These are phyloP conservation scores for Panicum hallii DNA, from an alignment of 202 grass and related monocot genomes.

Conservation along the genomic window DNA sequence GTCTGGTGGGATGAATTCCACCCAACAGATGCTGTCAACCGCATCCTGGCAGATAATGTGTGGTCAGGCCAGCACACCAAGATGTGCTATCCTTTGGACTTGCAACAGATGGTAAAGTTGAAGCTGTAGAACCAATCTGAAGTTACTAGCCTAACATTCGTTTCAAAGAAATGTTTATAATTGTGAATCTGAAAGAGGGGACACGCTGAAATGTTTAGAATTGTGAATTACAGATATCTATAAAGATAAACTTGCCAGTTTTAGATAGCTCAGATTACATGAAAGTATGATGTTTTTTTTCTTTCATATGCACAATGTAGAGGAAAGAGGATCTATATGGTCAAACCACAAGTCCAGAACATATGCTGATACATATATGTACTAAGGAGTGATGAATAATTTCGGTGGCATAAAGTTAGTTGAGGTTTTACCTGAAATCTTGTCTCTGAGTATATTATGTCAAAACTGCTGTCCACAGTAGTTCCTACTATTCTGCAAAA, in stretches of 20 bases:
- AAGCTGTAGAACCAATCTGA: conserved; percentile 51
- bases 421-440: background rate
- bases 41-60: conserved; percentile 75
- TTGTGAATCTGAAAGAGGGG: background rate
- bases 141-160: conserved; percentile 29
- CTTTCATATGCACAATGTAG: background rate
- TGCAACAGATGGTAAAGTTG: conserved; percentile 59
- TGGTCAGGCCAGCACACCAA: conserved; percentile 70
- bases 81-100: conserved; percentile 79
- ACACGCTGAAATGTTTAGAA: background rate
- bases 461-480: background rate
- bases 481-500: conserved; percentile 21
- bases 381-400: background rate
- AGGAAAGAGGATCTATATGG: conserved; percentile 13
- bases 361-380: background rate
- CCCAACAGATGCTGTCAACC: conserved; percentile 76
- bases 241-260: background rate
- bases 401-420: background rate
- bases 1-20: conserved; percentile 93
- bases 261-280: conserved; percentile 32
- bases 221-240: background rate
- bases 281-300: background rate
- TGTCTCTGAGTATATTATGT: conserved; percentile 27
- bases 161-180: conserved; percentile 10
- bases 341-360: background rate